phyloP scores from a whole-genome alignment of 768 basidiomycete genomes.

The Hortiboletus flavorubellus region DNA sequence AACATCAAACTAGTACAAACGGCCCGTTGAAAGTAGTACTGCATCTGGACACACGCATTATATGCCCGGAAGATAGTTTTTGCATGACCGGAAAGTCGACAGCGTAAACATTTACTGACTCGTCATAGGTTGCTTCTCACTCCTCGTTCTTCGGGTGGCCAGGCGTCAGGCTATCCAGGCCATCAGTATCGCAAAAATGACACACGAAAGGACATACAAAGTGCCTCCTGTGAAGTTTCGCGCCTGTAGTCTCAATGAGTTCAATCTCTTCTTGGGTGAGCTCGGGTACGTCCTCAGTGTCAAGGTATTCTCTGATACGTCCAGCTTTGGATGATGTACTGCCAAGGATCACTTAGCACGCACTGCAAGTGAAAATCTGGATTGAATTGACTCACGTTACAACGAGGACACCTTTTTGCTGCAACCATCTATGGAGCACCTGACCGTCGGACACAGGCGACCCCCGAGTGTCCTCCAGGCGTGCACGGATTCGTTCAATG shows the following conservation, averaged over 20 bases:
- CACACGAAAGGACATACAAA: constrained; percentile 16
- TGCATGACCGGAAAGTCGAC: too few species aligned
- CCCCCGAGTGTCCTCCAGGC: constrained; percentile 26
- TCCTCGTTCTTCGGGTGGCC: too few species aligned
- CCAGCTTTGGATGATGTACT: constrained; percentile 33
- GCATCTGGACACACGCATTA: too few species aligned
- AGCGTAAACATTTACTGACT: constrained; percentile 20
- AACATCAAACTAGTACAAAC: too few species aligned
- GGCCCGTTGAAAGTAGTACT: too few species aligned
- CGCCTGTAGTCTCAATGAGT: constrained; percentile 23
- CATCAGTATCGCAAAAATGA: neutral
- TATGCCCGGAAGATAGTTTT: too few species aligned
- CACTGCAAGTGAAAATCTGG: neutral
- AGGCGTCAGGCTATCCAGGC: neutral
- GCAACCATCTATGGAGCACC: constrained; percentile 28
- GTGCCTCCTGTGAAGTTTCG: constrained; percentile 18
- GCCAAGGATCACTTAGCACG: neutral
- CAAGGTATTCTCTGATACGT: constrained; percentile 31
- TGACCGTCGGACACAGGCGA: constrained; percentile 27
- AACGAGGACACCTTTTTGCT: constrained; percentile 26
- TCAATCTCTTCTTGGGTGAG: constrained; percentile 22
- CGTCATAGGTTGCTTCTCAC: neutral
- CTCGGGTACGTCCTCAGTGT: constrained; percentile 23
- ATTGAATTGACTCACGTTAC: constrained; percentile 22
- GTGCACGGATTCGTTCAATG: constrained; percentile 31